Conservation (phyloP, 176 grass and related monocot genomes). For the Oryza coarctata region DNA sequence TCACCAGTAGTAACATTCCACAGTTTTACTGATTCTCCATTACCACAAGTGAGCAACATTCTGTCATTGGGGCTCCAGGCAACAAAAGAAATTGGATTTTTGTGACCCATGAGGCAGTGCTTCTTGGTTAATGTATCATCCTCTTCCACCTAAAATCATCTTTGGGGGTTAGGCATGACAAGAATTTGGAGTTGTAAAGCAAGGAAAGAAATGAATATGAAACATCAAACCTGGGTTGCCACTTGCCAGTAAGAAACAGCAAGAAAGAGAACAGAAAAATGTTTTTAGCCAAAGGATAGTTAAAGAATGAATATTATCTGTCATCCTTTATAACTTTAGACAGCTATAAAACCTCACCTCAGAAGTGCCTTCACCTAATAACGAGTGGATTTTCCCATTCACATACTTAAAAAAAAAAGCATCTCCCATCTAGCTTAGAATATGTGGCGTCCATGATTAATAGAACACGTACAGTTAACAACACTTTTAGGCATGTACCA, state of each 20-base stretch:
- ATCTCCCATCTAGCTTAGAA: slow-evolving; percentile 8
- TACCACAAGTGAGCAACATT: slow-evolving; percentile 90
- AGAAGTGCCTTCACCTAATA: background rate
- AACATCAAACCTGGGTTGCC: slow-evolving; percentile 6
- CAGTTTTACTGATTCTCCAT: slow-evolving; percentile 65
- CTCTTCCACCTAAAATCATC: slow-evolving; percentile 70
- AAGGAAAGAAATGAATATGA: background rate
- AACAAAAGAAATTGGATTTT: slow-evolving; percentile 68
- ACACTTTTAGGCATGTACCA: slow-evolving; percentile 3
- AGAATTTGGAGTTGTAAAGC: slow-evolving; percentile 12
- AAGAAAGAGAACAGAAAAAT: slow-evolving; percentile 6
- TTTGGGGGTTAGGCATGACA: slow-evolving; percentile 21
- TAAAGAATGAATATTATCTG: slow-evolving; percentile 13
- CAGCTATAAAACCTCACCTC: slow-evolving; percentile 11
- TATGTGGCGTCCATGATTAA: background rate
- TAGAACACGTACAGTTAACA: background rate
- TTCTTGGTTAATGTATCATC: slow-evolving; percentile 67
- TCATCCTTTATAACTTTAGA: background rate
- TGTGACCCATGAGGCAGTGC: slow-evolving; percentile 67
- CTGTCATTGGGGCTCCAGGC: slow-evolving; percentile 86
- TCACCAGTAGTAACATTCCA: slow-evolving; percentile 77
- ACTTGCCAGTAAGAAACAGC: background rate
- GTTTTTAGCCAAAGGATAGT: background rate
- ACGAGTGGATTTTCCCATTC: background rate
- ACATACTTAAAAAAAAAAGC: background rate